Evolutionary conservation across 2,329 filamentous ascomycete genomes (phyloP).

Genomic region (Neonectria coccinea): DNA sequence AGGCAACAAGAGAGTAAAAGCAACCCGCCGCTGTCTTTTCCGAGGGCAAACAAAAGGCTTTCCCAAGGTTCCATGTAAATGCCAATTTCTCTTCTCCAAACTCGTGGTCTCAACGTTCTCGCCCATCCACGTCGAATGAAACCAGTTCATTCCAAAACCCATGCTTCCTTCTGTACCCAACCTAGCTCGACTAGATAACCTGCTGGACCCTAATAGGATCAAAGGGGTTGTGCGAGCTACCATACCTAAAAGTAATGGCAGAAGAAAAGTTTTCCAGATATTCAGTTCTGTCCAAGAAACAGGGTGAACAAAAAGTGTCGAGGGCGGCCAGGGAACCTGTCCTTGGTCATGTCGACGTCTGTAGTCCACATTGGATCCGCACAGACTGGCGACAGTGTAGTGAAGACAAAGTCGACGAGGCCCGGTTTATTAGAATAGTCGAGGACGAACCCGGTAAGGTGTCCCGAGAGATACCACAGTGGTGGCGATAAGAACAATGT

Average conservation of each 20-base stretch:
- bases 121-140: slow-evolving; percentile 27
- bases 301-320: neutral
- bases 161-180: slow-evolving; percentile 4
- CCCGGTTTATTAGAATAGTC: neutral
- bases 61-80: slow-evolving; percentile 35
- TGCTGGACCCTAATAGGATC: slow-evolving; percentile 8
- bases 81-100: slow-evolving; percentile 37
- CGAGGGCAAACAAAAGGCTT: slow-evolving; percentile 23
- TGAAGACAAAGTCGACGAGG: neutral
- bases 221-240: neutral
- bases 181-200: slow-evolving; percentile 17
- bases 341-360: neutral
- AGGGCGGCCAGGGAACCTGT: neutral
- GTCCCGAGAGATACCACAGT: neutral
- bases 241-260: slow-evolving; percentile 12
- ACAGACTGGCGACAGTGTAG: neutral
- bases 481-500: slow-evolving; percentile 3
- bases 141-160: slow-evolving; percentile 9
- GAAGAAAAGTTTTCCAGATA: slow-evolving; percentile 13
- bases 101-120: slow-evolving; percentile 16
- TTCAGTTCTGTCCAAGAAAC: slow-evolving; percentile 15
- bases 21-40: slow-evolving; percentile 21
- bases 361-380: neutral
- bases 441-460: neutral
- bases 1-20: slow-evolving; percentile 8